Percentiles rank a stretch among this genome's conserved stretches.
Conservation (phyloP, 2,329 filamentous ascomycete species). For the Trichophyton verrucosum region DNA sequence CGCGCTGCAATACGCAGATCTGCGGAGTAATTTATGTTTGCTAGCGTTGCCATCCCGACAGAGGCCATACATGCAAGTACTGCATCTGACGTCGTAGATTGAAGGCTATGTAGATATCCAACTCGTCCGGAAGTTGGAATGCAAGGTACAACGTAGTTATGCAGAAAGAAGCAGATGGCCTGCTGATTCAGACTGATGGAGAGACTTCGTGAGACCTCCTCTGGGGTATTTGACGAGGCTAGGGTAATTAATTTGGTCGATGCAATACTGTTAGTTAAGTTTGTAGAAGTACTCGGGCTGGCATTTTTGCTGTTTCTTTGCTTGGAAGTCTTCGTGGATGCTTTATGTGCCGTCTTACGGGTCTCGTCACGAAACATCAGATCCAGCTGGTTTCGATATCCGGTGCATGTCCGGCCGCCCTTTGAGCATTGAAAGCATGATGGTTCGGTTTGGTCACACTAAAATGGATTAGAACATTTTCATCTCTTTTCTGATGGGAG, state of each 20-base stretch:
- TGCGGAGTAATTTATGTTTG: slow-evolving; percentile 40
- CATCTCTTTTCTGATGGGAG: background rate
- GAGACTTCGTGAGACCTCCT: background rate
- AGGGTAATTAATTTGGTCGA: background rate
- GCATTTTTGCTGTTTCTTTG: background rate
- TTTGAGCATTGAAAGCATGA: slow-evolving; percentile 52
- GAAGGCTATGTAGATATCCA: slow-evolving; percentile 16
- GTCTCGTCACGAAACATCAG: slow-evolving; percentile 57
- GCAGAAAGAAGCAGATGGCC: slow-evolving; percentile 27
- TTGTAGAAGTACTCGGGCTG: background rate
- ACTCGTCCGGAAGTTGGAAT: slow-evolving; percentile 19
- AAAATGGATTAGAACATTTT: slow-evolving; percentile 2
- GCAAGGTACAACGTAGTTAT: slow-evolving; percentile 24
- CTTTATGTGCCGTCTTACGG: slow-evolving; percentile 47
- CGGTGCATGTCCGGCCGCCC: slow-evolving; percentile 48
- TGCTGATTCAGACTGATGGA: slow-evolving; percentile 18
- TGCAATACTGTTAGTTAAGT: background rate
- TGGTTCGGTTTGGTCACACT: slow-evolving; percentile 48
- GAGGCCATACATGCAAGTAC: slow-evolving; percentile 42
- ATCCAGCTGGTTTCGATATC: slow-evolving; percentile 52
- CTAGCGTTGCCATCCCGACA: slow-evolving; percentile 46
- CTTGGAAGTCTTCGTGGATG: background rate
- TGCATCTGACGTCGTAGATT: slow-evolving; percentile 20
- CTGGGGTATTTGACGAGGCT: background rate
- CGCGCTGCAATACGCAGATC: slow-evolving; percentile 38